These are phyloP conservation scores for Aaosphaeria arxii DNA, from an alignment of 2,329 filamentous ascomycete genomes.

Conservation along the genomic window DNA sequence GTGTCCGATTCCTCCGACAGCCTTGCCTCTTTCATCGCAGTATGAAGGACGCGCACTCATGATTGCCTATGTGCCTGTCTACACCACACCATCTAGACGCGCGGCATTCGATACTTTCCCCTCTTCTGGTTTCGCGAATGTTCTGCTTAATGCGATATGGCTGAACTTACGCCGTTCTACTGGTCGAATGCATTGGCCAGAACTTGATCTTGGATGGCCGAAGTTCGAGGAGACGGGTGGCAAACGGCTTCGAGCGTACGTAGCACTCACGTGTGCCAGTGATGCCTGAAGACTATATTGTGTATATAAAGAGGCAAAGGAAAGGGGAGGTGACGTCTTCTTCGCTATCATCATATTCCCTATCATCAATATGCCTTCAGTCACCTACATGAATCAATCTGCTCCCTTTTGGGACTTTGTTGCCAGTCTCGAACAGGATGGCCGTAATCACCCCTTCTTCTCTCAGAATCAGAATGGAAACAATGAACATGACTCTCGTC, in stretches of 20 bases:
- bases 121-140: not conserved
- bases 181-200: not conserved
- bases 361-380: conserved; percentile 45
- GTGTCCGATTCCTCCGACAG: not conserved
- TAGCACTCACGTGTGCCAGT: not conserved
- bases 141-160: not conserved
- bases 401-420: conserved; percentile 58
- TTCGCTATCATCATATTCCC: not conserved
- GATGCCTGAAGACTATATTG: not conserved
- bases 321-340: not conserved
- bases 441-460: conserved; percentile 45
- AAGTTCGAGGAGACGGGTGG: not conserved
- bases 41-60: not conserved
- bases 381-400: conserved; percentile 52
- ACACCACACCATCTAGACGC: not conserved
- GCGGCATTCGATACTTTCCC: not conserved
- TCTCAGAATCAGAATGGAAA: conserved; percentile 18
- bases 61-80: not conserved
- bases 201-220: not conserved
- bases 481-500: conserved; percentile 10
- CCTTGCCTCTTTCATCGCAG: not conserved
- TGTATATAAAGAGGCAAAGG: not conserved
- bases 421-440: conserved; percentile 48
- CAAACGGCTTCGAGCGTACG: not conserved
- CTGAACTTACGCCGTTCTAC: not conserved